Evolutionary conservation across 1,284 basidiomycete species (phyloP), one percentile per base, ranked within the genome.

Genomic region (Earliella scabrosa): DNA sequence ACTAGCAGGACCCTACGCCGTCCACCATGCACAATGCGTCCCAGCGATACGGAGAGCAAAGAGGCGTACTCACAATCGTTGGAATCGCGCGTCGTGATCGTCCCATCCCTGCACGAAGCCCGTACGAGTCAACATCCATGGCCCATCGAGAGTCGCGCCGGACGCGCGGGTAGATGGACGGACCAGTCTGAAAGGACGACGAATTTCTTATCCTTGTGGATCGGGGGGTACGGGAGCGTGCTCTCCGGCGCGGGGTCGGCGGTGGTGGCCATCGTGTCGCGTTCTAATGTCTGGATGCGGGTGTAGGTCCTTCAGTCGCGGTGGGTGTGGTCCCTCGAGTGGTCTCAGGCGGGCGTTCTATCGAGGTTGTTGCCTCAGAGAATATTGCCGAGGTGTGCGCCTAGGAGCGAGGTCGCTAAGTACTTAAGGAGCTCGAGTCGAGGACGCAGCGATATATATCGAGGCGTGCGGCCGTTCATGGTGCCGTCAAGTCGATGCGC

Each of bases 131-230:
- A 46, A 31, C 20, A 41, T 50, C 45, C 40, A 26, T 52, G 43
- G 24, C 24, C 13, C 8, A 24, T 40, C 38, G 14, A 45, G 29
- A 26, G n/a, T 9, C 29, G 34, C 32, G 11, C 13, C 18, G 20
- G 40, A 47, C 29, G 20, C 18, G 35, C 21, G 8, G 55, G 61
- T 56, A 60, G 61, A 67, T 58, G 63, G 56, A 81, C 89, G 63
- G 67, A 94, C 93, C 93, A 96, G 73, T 97, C 93, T 52, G 92
- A 92, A 40, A 96, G 78, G 34, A 93, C 90, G 27, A 95, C 87
- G 65, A 93, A 96, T 68, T 85, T 85, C 72, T 93, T 92, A 75
- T 90, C 86, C 52, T 77, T 76, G 75, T 94, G 85, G 45, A 95
- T 74, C 7, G 88, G 85, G 24, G 92, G 92, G 71, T 92, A 92